Percentiles rank a stretch among this genome's conserved stretches.
These are phyloP conservation scores for Trichoderma semiorbis DNA, from an alignment of 2,329 filamentous ascomycete species.

Conservation along the genomic window DNA sequence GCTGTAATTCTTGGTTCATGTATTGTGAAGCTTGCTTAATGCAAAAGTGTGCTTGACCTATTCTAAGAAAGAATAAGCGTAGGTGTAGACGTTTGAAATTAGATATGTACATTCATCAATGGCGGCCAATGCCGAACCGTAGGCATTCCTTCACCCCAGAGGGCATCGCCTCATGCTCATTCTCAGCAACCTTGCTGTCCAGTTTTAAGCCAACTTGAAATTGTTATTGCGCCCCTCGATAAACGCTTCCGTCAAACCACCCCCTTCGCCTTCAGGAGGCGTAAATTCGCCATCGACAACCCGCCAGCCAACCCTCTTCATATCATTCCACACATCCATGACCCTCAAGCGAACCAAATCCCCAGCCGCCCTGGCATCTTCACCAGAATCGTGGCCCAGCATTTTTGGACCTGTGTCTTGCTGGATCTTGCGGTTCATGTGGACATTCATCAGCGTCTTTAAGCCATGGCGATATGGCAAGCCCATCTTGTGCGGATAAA, in stretches of 20 bases:
- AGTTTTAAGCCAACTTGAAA: background rate
- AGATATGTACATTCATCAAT: background rate
- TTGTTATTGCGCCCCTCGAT: slow-evolving; percentile 30
- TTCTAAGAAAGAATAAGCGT: background rate
- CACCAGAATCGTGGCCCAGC: slow-evolving; percentile 82
- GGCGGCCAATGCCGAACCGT: background rate
- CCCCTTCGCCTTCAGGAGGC: slow-evolving; percentile 33
- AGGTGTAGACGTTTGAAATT: background rate
- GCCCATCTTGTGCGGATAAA: slow-evolving; percentile 75
- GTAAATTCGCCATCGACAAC: slow-evolving; percentile 49
- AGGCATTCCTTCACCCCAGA: background rate
- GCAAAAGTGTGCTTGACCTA: background rate
- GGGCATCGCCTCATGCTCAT: background rate
- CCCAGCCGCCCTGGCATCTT: slow-evolving; percentile 86
- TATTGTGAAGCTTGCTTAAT: background rate
- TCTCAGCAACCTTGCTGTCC: background rate
- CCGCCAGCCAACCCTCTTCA: slow-evolving; percentile 67
- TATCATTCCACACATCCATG: slow-evolving; percentile 62
- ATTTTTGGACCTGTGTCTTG: slow-evolving; percentile 51
- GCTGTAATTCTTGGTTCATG: background rate
- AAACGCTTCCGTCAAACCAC: slow-evolving; percentile 36
- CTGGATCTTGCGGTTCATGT: slow-evolving; percentile 76
- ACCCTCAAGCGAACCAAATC: slow-evolving; percentile 76
- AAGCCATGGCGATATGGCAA: slow-evolving; percentile 75
- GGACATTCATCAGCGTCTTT: slow-evolving; percentile 66